Percentiles rank a stretch among this genome's conserved stretches.
phyloP scores from a whole-genome alignment of 129 eudicot genomes.

The Daucus carota region DH1_v3.0 NC_030385.2:17438501-17439000 shows the following conservation, averaged over 20 bases:
- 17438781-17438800: neutral
- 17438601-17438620: slow-evolving; percentile 39
- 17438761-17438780: neutral
- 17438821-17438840: neutral
- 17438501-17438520: slow-evolving; percentile 71
- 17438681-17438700: neutral
- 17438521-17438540: slow-evolving; percentile 92
- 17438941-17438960: neutral
- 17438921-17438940: too few relatives aligned
- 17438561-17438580: slow-evolving; percentile 89
- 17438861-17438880: neutral
- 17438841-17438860: neutral
- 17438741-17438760: neutral
- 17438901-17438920: neutral
- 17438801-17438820: neutral
- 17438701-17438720: neutral
- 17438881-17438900: neutral
- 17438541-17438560: slow-evolving; percentile 89
- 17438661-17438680: neutral
- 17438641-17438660: neutral
- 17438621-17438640: neutral
- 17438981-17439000: neutral
- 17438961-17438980: neutral
- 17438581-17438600: slow-evolving; percentile 85
- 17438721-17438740: neutral